Evolutionary conservation across 345 rosid species (phyloP), one percentile per base, ranked within the genome.

Genomic region (Eucalyptus grandis): DNA sequence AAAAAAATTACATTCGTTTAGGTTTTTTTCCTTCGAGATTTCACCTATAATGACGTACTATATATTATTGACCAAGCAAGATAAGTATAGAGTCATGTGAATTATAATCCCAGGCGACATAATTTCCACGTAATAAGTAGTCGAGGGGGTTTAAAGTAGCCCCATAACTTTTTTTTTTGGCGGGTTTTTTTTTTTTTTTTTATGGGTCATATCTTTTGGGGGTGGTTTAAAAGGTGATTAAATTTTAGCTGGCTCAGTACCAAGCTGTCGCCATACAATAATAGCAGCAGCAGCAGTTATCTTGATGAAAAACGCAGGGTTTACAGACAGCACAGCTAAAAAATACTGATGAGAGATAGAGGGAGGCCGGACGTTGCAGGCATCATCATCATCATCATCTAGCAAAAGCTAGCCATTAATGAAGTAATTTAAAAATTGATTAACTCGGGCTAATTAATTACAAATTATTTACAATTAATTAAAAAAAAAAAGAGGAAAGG

Each of bases 1-100:
- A 49, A 50, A 17, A 16, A 50, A 17, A 16, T 15, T 69, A 0
- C 81, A 3, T 34, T 3, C 2, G 0, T 11, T 58, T 58, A 58
- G 7, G 26, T 53, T 21, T 53, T 53, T 53, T 21, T 53, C 26
- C 58, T 53, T 53, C 26, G 0, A 67, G 21, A 31, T 67, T 31
- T 67, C 40, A 31, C 22, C 3, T 15, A 6, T 31, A 62, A 27
- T 7, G 8, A 62, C 5, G 1, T 7, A 9, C 30, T 62, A 12
- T 12, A 62, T 27, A 27, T 1, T 14, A 6, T 11, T 62, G 14
- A 62, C 34, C 16, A 14, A 62, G 16, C 8, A 30, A 13, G 22
- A 67, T 13, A 7, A 67, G 40, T 15, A 31, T 14, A n/a, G 77
- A 8, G 14, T 30, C 9, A 0, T 65, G 19, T 30, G 37, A 30